Percentiles rank a stretch among this genome's conserved stretches.
phyloP scores from a whole-genome alignment of 352 stramenopile species.

The Globisporangium echinulatum region DNA sequence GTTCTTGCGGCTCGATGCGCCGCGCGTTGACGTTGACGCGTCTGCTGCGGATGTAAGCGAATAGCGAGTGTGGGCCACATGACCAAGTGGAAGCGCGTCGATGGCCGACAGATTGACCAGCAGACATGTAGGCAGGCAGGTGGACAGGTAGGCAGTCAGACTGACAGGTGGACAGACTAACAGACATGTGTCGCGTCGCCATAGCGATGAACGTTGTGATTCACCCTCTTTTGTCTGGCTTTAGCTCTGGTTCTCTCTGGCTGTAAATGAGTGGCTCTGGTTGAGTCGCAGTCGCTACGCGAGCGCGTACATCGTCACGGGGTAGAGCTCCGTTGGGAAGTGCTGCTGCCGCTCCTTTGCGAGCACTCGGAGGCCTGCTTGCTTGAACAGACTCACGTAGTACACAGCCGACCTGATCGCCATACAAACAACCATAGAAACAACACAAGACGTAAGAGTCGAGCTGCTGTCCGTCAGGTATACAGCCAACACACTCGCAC shows the following conservation, averaged over 20 bases:
- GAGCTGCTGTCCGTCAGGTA: too few relatives aligned
- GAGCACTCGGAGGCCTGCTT: slow-evolving; percentile 87
- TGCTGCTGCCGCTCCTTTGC: slow-evolving; percentile 78
- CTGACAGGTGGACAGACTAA: too few relatives aligned
- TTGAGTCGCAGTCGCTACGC: slow-evolving; percentile 15
- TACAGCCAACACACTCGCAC: background rate
- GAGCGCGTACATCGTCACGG: slow-evolving; percentile 93
- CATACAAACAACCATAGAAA: too few relatives aligned
- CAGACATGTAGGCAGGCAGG: too few relatives aligned
- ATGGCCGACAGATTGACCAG: too few relatives aligned
- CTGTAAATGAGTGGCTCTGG: too few relatives aligned
- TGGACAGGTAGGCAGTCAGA: background rate
- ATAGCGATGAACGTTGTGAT: too few relatives aligned
- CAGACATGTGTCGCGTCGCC: too few relatives aligned
- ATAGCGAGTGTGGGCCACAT: slow-evolving; percentile 48
- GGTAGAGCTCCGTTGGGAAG: slow-evolving; percentile 94
- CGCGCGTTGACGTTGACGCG: slow-evolving; percentile 83
- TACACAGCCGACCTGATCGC: slow-evolving; percentile 59
- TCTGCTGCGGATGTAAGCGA: background rate
- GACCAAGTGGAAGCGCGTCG: too few relatives aligned
- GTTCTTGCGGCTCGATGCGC: slow-evolving; percentile 90
- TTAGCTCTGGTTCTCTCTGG: too few relatives aligned
- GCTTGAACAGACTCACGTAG: slow-evolving; percentile 90
- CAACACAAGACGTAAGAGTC: too few relatives aligned
- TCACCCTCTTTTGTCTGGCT: too few relatives aligned